Evolutionary conservation across 2,329 filamentous ascomycete genomes (phyloP).

Genomic region (Tolypocladium sp.): DNA sequence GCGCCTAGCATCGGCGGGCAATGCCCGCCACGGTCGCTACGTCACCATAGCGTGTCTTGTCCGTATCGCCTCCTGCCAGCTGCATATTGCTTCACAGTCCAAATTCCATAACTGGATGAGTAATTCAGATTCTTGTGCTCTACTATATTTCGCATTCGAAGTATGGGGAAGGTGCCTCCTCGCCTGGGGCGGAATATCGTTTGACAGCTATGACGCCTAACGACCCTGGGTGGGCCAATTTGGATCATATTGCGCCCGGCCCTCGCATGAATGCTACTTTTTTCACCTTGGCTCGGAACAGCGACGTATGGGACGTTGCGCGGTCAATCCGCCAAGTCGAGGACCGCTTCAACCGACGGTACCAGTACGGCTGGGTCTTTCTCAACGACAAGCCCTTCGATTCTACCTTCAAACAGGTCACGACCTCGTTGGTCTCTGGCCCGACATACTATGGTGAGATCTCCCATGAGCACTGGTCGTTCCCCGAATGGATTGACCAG

Average conservation of each 20-base stretch:
- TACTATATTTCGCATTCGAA: no score
- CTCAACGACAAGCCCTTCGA: conserved; percentile 96
- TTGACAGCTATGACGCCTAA: no score
- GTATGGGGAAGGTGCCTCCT: no score
- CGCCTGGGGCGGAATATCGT: no score
- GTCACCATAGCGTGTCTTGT: no score
- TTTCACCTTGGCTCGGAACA: conserved; percentile 87
- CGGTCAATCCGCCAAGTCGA: conserved; percentile 93
- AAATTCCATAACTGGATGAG: no score
- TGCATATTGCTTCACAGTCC: no score
- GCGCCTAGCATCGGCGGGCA: no score
- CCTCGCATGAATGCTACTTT: conserved; percentile 94
- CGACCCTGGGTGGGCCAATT: no score
- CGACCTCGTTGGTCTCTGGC: conserved; percentile 80
- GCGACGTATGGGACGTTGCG: conserved; percentile 92
- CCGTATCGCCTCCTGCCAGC: no score
- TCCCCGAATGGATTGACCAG: conserved; percentile 90
- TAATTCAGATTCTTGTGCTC: no score
- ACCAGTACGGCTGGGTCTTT: conserved; percentile 99
- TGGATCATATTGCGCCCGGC: conserved; percentile 52
- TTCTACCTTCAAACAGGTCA: conserved; percentile 87
- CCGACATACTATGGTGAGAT: conserved; percentile 88
- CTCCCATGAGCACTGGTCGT: conserved; percentile 90
- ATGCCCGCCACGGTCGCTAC: no score
- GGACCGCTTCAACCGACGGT: conserved; percentile 95